Percentiles rank a stretch among this genome's conserved stretches.
Conservation (phyloP, 78 protist species). For the Dictyostelium brefeldianum region DNA sequence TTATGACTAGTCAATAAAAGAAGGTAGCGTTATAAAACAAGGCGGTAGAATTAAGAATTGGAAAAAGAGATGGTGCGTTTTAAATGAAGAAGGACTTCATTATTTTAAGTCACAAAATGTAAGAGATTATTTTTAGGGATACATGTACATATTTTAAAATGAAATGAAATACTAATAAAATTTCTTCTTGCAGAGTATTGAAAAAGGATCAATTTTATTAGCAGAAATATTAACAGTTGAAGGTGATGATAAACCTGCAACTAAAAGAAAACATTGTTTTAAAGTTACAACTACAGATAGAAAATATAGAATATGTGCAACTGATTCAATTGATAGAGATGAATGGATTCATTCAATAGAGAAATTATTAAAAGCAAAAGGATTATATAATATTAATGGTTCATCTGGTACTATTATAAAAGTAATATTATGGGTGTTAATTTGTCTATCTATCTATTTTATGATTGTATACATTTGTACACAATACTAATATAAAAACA, state of each 20-base stretch:
- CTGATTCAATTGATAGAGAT: constrained; percentile 69
- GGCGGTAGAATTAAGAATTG: constrained; percentile 80
- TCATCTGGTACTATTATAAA: constrained; percentile 18
- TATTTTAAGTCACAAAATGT: constrained; percentile 71
- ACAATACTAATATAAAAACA: background rate
- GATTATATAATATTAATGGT: background rate
- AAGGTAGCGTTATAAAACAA: constrained; percentile 72
- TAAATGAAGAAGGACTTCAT: constrained; percentile 76
- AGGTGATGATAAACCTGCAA: constrained; percentile 35
- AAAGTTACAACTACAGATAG: constrained; percentile 48
- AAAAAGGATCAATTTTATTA: constrained; percentile 67
- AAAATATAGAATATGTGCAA: constrained; percentile 80
- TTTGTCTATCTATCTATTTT: background rate
- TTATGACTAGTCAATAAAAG: constrained; percentile 17
- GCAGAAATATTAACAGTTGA: background rate
- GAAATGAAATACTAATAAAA: background rate
- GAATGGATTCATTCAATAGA: constrained; percentile 54
- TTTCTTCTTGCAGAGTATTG: constrained; percentile 27
- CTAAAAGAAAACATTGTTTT: constrained; percentile 77
- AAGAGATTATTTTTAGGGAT: background rate
- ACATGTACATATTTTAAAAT: no score
- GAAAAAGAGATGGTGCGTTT: constrained; percentile 77
- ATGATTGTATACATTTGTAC: background rate
- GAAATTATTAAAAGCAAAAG: constrained; percentile 53
- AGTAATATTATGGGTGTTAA: no score